Percentiles rank a stretch among this genome's conserved stretches.
These are phyloP conservation scores for Sporothrix mexicana DNA, from an alignment of 2,329 filamentous ascomycete genomes.

Conservation along the genomic window DNA sequence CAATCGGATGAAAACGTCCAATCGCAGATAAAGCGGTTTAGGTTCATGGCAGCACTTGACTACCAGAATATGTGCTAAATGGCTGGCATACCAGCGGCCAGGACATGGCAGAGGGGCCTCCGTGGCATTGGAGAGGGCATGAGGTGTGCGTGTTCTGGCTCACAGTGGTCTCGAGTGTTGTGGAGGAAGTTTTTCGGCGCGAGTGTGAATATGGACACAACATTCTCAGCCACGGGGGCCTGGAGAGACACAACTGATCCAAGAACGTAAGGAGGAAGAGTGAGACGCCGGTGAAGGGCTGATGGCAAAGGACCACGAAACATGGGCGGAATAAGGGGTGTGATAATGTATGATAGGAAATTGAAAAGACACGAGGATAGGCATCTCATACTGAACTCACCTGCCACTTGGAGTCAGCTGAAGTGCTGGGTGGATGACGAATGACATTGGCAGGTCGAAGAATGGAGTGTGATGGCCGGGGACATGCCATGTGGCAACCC, in stretches of 20 bases:
- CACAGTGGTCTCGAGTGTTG: not conserved
- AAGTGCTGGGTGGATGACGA: too few species aligned
- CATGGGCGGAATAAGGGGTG: not conserved
- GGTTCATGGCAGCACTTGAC: not conserved
- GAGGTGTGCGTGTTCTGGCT: too few species aligned
- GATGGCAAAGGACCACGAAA: not conserved
- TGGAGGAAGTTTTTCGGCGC: not conserved
- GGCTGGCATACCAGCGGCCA: not conserved
- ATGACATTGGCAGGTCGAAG: not conserved
- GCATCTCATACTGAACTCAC: too few species aligned
- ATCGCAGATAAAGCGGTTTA: not conserved
- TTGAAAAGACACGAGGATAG: too few species aligned
- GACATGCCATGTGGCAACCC: conserved; percentile 6
- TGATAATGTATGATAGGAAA: too few species aligned
- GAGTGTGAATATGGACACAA: not conserved
- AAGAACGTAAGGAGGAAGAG: not conserved
- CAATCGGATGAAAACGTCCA: not conserved
- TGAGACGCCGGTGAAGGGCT: not conserved
- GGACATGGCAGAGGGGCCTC: not conserved
- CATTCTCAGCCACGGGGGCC: not conserved
- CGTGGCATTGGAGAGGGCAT: not conserved
- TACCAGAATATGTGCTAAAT: not conserved
- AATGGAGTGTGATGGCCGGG: not conserved
- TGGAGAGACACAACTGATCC: not conserved
- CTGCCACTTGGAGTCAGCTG: too few species aligned